Percentiles rank a stretch among this genome's conserved stretches.
These are phyloP conservation scores for Polychaeton citri DNA, from an alignment of 2,329 filamentous ascomycete genomes.

Conservation along the genomic window DNA sequence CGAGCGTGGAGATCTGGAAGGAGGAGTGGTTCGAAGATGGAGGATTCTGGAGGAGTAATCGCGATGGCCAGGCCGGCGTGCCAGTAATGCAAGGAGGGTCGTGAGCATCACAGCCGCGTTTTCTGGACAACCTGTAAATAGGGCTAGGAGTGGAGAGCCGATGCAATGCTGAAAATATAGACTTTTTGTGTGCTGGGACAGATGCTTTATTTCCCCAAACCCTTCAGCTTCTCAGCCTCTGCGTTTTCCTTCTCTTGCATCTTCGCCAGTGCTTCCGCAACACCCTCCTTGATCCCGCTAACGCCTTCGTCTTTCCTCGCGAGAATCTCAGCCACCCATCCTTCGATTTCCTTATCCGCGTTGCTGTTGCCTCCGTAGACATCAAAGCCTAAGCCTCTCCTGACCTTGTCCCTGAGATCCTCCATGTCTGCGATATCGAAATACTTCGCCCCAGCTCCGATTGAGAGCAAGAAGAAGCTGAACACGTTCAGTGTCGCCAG, in stretches of 20 bases:
- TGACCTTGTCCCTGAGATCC: slow-evolving; percentile 46
- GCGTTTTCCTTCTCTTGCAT: slow-evolving; percentile 12
- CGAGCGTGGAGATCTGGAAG: slow-evolving; percentile 89
- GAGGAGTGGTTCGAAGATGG: slow-evolving; percentile 75
- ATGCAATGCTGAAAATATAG: too few species aligned
- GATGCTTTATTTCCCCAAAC: too few species aligned
- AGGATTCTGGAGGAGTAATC: slow-evolving; percentile 74
- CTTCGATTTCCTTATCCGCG: slow-evolving; percentile 40
- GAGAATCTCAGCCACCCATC: slow-evolving; percentile 37
- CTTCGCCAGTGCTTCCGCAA: slow-evolving; percentile 18
- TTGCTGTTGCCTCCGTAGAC: slow-evolving; percentile 39
- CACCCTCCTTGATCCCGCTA: slow-evolving; percentile 13
- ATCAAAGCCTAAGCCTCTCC: slow-evolving; percentile 44
- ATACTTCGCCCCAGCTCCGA: slow-evolving; percentile 61
- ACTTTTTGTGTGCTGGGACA: too few species aligned
- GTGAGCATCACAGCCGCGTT: background rate
- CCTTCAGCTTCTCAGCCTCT: background rate
- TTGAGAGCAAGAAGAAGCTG: slow-evolving; percentile 59
- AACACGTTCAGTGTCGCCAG: slow-evolving; percentile 78
- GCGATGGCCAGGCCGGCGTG: slow-evolving; percentile 52
- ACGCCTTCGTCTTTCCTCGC: slow-evolving; percentile 33
- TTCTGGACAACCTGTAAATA: too few species aligned
- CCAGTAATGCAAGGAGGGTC: slow-evolving; percentile 13
- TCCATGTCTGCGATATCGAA: slow-evolving; percentile 51
- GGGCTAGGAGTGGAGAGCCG: too few species aligned